Percentiles rank a stretch among this genome's conserved stretches.
phyloP scores from a whole-genome alignment of 306 rosid species.

The Argentina anserina region DNA sequence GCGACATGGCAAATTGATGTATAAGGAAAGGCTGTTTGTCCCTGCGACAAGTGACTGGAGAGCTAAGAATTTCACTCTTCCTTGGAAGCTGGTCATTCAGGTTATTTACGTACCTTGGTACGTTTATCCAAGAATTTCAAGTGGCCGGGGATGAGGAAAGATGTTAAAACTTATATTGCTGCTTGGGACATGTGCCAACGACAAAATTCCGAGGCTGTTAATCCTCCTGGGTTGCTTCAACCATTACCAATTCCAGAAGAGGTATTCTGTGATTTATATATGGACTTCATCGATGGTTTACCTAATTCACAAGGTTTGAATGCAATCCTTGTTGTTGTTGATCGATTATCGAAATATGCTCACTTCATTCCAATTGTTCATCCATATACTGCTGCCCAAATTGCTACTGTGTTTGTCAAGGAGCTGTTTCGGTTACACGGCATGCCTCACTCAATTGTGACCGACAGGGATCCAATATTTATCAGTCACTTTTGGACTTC shows the following conservation, averaged over 20 bases:
- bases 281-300: background rate
- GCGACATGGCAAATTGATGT: too few species aligned
- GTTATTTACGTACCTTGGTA: accelerated
- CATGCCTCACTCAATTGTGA: too few species aligned
- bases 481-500: too few species aligned
- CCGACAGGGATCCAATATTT: too few species aligned
- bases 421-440: too few species aligned
- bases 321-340: background rate
- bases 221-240: background rate
- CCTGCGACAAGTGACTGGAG: too few species aligned
- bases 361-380: too few species aligned
- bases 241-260: accelerated
- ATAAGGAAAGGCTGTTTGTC: too few species aligned
- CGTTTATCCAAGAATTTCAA: background rate
- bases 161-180: background rate
- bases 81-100: background rate
- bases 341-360: background rate
- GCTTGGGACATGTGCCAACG: too few species aligned
- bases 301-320: background rate
- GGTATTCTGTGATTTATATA: background rate
- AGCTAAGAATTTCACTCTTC: background rate
- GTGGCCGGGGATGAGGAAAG: background rate
- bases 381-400: too few species aligned
- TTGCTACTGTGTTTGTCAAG: too few species aligned
- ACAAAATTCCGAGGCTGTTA: background rate